These are phyloP conservation scores for Apophysomyces variabilis DNA, from an alignment of 371 early-diverging fungal genomes.

Conservation along the genomic window DNA sequence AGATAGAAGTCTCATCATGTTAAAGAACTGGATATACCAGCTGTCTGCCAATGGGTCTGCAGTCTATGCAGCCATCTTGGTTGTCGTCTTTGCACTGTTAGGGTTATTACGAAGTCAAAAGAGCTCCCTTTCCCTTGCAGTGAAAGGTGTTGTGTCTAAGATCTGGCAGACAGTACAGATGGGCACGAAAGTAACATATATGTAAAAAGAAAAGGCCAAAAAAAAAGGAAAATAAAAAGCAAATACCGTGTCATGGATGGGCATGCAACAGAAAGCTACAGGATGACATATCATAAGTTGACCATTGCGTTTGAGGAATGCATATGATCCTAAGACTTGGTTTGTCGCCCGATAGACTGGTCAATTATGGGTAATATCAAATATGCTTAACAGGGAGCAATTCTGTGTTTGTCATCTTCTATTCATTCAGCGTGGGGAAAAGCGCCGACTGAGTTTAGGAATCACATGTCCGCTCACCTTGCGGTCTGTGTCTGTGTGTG, in stretches of 20 bases:
- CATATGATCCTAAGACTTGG: too few species aligned
- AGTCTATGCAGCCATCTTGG: slow-evolving; percentile 26
- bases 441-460: neutral
- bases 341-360: too few species aligned
- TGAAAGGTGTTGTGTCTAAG: slow-evolving; percentile 31
- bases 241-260: too few species aligned
- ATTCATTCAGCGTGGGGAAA: neutral
- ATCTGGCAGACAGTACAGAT: slow-evolving; percentile 48
- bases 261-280: too few species aligned
- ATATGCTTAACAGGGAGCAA: neutral
- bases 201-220: slow-evolving; percentile 24
- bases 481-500: neutral
- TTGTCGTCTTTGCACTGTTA: slow-evolving; percentile 36
- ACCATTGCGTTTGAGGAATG: too few species aligned
- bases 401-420: neutral
- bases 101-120: slow-evolving; percentile 34
- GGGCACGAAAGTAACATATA: slow-evolving; percentile 54
- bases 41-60: slow-evolving; percentile 23
- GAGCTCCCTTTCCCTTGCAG: slow-evolving; percentile 25
- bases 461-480: neutral
- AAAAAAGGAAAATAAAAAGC: neutral
- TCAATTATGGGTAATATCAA: too few species aligned
- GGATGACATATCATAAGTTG: too few species aligned
- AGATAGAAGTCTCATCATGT: slow-evolving; percentile 2
- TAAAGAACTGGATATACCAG: slow-evolving; percentile 36